Conservation (phyloP, 805 yeast genomes). For the Candida morakotiae region DNA sequence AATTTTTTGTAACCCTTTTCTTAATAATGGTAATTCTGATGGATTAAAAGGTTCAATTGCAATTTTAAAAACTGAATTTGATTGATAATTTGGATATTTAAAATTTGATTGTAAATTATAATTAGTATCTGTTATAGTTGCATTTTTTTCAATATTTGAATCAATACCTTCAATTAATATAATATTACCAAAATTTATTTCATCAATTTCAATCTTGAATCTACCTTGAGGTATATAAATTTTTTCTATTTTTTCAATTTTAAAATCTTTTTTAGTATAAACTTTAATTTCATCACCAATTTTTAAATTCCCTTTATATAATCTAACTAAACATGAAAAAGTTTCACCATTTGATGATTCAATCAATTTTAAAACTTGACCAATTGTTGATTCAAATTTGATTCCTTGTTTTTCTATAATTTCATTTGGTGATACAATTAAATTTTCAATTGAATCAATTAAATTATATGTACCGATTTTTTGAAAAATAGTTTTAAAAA, state of each 20-base stretch:
- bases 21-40: conserved; percentile 67
- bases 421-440: conserved; percentile 24
- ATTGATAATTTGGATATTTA: conserved; percentile 40
- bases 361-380: conserved; percentile 46
- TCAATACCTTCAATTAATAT: conserved; percentile 64
- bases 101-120: conserved; percentile 19
- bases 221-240: conserved; percentile 65
- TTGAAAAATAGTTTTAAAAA: conserved; percentile 50
- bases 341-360: conserved; percentile 50
- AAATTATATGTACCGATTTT: conserved; percentile 38
- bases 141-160: conserved; percentile 52
- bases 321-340: conserved; percentile 57
- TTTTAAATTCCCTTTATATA: conserved; percentile 56
- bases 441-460: conserved; percentile 40
- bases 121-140: conserved; percentile 40
- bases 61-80: conserved; percentile 66
- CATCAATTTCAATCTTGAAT: conserved; percentile 52
- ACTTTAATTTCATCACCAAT: conserved; percentile 47
- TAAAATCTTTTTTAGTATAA: conserved; percentile 56
- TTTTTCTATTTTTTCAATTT: conserved; percentile 35
- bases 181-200: conserved; percentile 61
- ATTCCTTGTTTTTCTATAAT: conserved; percentile 8
- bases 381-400: conserved; percentile 9
- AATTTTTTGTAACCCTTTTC: conserved; percentile 63
- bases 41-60: conserved; percentile 82